Percentiles rank a stretch among this genome's conserved stretches.
phyloP scores from a whole-genome alignment of 208 protist species.

The Leishmania lainsoni region DNA sequence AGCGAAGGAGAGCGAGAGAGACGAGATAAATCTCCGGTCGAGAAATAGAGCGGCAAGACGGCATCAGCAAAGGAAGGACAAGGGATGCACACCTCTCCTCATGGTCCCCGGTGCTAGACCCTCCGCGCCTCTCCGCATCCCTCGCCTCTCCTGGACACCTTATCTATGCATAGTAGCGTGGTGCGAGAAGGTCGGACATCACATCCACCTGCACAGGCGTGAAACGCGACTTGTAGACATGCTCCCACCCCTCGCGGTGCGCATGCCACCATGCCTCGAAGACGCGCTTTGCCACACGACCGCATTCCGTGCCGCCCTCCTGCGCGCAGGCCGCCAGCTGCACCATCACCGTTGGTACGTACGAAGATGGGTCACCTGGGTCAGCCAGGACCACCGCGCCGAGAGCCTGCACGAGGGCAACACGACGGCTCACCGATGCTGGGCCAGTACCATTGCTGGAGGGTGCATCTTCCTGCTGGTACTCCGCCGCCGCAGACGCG shows the following conservation, averaged over 20 bases:
- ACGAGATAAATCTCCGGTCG: background rate
- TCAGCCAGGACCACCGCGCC: conserved; percentile 62
- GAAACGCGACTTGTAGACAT: conserved; percentile 65
- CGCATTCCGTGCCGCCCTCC: conserved; percentile 51
- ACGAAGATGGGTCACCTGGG: conserved; percentile 50
- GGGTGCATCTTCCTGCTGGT: background rate
- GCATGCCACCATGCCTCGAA: conserved; percentile 83
- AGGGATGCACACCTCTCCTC: background rate
- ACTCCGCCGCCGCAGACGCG: background rate
- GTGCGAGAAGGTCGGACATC: conserved; percentile 48
- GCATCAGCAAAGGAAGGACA: background rate
- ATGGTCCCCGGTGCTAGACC: background rate
- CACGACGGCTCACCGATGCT: conserved; percentile 26
- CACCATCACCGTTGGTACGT: conserved; percentile 64
- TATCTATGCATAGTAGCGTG: conserved; percentile 70
- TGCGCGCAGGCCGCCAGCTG: conserved; percentile 42
- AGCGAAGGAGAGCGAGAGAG: background rate
- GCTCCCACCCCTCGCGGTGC: conserved; percentile 77
- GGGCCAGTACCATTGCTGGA: background rate
- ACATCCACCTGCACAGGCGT: conserved; percentile 49
- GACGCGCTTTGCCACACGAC: conserved; percentile 45
- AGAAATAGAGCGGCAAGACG: background rate
- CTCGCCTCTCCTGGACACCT: background rate
- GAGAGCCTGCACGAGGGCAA: conserved; percentile 64
- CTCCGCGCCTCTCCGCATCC: background rate